Percentiles rank a stretch among this genome's conserved stretches.
These are phyloP conservation scores for Ensete glaucum DNA, from an alignment of 176 grass and related monocot species.

Conservation along the genomic window DNA sequence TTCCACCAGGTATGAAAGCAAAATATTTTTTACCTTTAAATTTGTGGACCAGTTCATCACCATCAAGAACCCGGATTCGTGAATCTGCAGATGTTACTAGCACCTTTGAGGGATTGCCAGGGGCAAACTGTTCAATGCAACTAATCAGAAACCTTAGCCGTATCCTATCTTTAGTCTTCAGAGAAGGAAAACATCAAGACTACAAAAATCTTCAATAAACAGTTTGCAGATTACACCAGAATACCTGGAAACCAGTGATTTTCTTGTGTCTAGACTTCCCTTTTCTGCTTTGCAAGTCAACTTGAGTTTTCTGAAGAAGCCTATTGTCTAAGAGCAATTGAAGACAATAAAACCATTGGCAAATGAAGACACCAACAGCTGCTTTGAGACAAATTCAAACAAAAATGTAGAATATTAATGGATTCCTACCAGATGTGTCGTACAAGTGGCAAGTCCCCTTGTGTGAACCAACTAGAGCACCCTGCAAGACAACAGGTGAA, in stretches of 20 bases:
- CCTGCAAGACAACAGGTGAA: constrained; percentile 41
- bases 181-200: background rate
- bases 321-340: constrained; percentile 52
- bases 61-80: constrained; percentile 88
- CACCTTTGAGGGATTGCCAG: constrained; percentile 78
- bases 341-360: constrained; percentile 20
- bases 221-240: background rate
- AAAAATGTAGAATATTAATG: background rate
- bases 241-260: constrained; percentile 97
- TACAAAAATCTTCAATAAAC: background rate
- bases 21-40: constrained; percentile 60
- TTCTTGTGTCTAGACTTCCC: constrained; percentile 90
- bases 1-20: background rate
- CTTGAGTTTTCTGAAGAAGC: constrained; percentile 62
- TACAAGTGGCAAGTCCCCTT: constrained; percentile 91
- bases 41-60: constrained; percentile 84
- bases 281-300: constrained; percentile 78
- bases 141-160: background rate
- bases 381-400: background rate
- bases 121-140: constrained; percentile 64
- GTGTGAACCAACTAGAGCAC: constrained; percentile 86
- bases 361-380: background rate
- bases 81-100: constrained; percentile 97
- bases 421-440: constrained; percentile 77
- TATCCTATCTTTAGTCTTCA: background rate